Conservation (phyloP, 2,329 filamentous ascomycete species). For the Botrytis porri region DNA sequence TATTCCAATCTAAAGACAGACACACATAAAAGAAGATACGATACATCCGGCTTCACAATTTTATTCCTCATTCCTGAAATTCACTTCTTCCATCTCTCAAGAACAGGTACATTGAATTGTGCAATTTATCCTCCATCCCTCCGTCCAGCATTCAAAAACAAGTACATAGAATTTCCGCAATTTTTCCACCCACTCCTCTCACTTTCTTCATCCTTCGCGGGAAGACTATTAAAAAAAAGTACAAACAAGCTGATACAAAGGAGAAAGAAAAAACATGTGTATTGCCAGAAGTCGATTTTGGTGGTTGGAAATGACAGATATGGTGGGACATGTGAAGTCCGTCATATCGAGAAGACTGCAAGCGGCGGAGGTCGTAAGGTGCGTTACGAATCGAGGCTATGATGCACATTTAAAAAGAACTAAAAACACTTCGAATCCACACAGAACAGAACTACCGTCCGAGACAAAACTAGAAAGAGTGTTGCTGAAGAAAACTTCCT, state of each 20-base stretch:
- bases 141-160: neutral
- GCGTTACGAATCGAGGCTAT: no score
- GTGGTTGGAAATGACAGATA: neutral
- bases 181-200: neutral
- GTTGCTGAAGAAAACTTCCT: no score
- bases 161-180: fast-evolving
- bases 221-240: neutral
- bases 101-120: neutral
- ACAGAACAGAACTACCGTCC: no score
- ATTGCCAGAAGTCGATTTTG: neutral
- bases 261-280: neutral
- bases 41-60: no score
- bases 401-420: no score
- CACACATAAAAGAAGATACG: no score
- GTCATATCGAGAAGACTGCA: neutral
- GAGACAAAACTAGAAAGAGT: no score
- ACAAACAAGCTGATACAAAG: neutral
- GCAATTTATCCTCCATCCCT: neutral
- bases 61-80: no score
- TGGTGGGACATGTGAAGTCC: neutral
- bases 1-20: no score
- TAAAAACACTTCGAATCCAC: neutral
- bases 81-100: no score
- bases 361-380: no score
- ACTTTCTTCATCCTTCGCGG: fast-evolving